Evolutionary conservation across 2,329 filamentous ascomycete genomes (phyloP), one percentile per base, ranked within the genome.

Genomic region (Cercospora sojina): DNA sequence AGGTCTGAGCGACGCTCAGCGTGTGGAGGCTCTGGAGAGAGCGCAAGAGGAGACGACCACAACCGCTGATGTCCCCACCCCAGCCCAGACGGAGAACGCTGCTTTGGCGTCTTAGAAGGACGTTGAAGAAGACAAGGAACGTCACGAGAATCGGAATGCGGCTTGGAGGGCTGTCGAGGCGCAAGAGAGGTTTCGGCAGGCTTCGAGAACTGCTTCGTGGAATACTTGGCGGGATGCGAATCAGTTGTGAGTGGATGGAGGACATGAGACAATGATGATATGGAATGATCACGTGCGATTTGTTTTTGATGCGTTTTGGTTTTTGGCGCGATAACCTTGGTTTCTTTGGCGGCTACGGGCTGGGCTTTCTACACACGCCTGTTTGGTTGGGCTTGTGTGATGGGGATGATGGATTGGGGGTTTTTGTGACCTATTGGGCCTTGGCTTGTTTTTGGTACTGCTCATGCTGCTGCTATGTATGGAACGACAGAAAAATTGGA

Each of bases 31-130:
- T 1, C 57, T 72, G 58, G 71, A 74, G 53, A 43, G 62, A 32
- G 70, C 70, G 32, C 71, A 72, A 38, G 68, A 72, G 64, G 13
- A 65, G 47, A 35, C 59, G 43, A 18, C 64, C 66, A 32, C 71
- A 75, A 53, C 66, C 67, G 62, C 63, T 18, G 41, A 53, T 29
- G 27, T 41, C 3, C 60, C 58, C 23, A 58, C 69, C 20, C 64
- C 66, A 10, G 62, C 68, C 62, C 67, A 65, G 64, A 69, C 68
- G 6, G 66, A 67, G 51, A 51, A 67, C 53, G 68, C 70, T 31
- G 70, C 68, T 31, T 59, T 70, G 31, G 68, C 70, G 55, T 70
- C 70, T 55, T 71, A 71, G 69, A 64, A 57, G 32, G 64, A 66
- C 20, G 12, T 57, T 5, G 60, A 63, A 32, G 60, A 63, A 57